Conservation (phyloP, 139 green algal genomes). For the Trebouxia sp. region DNA sequence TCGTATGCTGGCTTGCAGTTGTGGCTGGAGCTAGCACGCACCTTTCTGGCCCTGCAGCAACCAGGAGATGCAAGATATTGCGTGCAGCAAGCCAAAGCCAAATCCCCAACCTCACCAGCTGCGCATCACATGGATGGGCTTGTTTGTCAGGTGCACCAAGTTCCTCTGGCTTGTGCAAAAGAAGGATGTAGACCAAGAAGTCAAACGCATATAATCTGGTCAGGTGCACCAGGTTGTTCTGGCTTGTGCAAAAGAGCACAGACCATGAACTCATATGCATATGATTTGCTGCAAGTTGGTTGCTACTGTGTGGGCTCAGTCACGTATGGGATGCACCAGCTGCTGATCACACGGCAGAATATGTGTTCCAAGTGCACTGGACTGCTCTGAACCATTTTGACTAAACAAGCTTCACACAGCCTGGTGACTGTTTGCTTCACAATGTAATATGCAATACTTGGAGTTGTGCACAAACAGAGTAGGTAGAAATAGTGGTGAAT, state of each 20-base stretch:
- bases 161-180: too few species aligned
- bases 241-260: too few species aligned
- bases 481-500: too few species aligned
- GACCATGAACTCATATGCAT: too few species aligned
- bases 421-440: background rate
- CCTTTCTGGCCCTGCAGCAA: constrained; percentile 28
- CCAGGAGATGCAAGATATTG: constrained; percentile 8
- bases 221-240: too few species aligned
- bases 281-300: too few species aligned
- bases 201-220: too few species aligned
- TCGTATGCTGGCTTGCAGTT: background rate
- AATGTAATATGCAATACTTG: background rate
- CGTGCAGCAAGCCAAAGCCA: constrained; percentile 20
- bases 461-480: too few species aligned
- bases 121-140: constrained; percentile 25
- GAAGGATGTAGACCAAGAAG: too few species aligned
- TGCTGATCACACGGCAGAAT: background rate
- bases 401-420: background rate
- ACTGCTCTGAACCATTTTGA: background rate
- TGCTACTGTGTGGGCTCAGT: too few species aligned
- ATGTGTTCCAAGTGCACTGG: background rate
- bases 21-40: constrained; percentile 30
- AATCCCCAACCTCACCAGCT: background rate
- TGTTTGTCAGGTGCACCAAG: constrained; percentile 10
- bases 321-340: background rate